Evolutionary conservation across 352 stramenopile species (phyloP).

Genomic region (Pythium coloratum): DNA sequence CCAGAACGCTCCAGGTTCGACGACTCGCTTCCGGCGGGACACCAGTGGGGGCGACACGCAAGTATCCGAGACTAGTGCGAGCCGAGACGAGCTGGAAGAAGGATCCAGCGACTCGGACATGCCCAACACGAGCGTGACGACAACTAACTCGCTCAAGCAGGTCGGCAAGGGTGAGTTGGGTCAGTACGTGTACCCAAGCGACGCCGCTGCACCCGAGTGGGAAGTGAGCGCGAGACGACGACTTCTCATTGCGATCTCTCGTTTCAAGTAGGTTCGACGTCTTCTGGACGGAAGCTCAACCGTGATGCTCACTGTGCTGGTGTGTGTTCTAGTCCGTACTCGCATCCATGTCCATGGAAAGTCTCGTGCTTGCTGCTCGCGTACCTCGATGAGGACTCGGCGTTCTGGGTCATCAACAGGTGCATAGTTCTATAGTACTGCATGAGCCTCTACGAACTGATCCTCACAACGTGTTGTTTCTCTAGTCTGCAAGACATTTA

Average conservation of each 20-base stretch:
- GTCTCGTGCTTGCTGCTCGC: slow-evolving; percentile 65
- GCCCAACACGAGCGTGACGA: background rate
- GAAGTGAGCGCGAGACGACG: slow-evolving; percentile 56
- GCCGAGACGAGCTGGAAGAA: slow-evolving; percentile 5
- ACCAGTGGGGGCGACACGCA: background rate
- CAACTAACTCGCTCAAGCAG: slow-evolving; percentile 54
- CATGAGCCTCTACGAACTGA: too few relatives aligned
- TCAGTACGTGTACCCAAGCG: slow-evolving; percentile 69
- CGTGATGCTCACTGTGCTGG: background rate
- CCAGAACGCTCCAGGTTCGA: background rate
- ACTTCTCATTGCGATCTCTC: slow-evolving; percentile 64
- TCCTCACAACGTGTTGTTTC: background rate
- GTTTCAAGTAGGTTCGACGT: slow-evolving; percentile 56
- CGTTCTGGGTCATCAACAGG: slow-evolving; percentile 86
- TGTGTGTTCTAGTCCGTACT: slow-evolving; percentile 49
- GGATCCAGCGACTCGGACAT: background rate
- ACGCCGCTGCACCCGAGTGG: slow-evolving; percentile 54
- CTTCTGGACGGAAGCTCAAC: background rate
- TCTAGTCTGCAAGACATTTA: slow-evolving; percentile 62
- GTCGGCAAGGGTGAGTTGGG: slow-evolving; percentile 58
- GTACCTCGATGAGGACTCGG: slow-evolving; percentile 77
- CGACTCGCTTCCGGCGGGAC: background rate
- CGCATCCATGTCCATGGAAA: slow-evolving; percentile 71
- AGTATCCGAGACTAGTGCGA: background rate
- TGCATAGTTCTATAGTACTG: slow-evolving; percentile 17